Evolutionary conservation across 148 eudicot genomes (phyloP), one percentile per base, ranked within the genome.

Genomic region (Nepenthes mirabilis): DNA sequence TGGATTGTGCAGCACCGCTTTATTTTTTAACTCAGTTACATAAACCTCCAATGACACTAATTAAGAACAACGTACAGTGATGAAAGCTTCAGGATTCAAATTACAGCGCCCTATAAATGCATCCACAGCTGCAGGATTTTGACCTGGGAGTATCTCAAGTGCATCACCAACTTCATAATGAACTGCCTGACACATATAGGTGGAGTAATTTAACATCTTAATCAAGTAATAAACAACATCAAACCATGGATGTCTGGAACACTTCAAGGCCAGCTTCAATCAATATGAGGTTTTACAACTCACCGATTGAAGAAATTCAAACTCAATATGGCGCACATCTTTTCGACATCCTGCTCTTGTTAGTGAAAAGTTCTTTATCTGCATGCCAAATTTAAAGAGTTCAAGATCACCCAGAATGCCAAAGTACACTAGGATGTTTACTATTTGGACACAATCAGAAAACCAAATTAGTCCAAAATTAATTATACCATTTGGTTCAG

Each of bases 321-420:
- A 84, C 63, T 93, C 98, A 66, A 93, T 67, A 77, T 88, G 98
- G 55, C 84, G 86, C 36, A 93, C 95, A 76, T 88, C 96, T 78
- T 86, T 86, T 53, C 75, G 89, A 60, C 72, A 60, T 37, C 67
- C 83, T 54, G 67, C 70, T 71, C 67, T 73, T 71, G 85, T 80
- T 73, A 93, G 58, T 36, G 76, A 77, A 61, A 45, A 49, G 70
- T 93, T 93, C 37, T 40, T 73, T 49, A 65, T 65, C 98, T 91
- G 77, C 73, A 79, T 49, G 36, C 33, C 37, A 65, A 64, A 9
- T n/a, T 35, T 5, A 11, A 52, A 12, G 7, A 11, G 11, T 3
- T 14, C 23, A 23, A 23, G 32, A 52, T 14, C 5, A 52, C 14
- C 32, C 5, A 52, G 14, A n/a, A n/a, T 52, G 55, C 23, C 23